Evolutionary conservation across 768 basidiomycete species (phyloP).

Genomic region (Pholiota microspora): DNA sequence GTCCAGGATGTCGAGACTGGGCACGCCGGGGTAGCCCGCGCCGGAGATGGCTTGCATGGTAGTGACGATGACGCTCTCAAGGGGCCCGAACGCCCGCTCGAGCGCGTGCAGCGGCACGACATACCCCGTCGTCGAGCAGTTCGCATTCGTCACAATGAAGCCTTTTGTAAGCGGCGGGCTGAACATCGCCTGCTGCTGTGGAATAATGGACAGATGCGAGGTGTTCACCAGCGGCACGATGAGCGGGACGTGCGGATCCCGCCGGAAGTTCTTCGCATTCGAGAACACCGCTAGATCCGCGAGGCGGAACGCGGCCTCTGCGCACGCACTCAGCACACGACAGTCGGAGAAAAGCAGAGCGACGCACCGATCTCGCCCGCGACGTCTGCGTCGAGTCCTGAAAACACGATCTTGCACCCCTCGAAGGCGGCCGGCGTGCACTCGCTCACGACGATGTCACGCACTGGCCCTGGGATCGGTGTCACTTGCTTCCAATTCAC

Average conservation of each 20-base stretch:
- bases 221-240: slow-evolving; percentile 96
- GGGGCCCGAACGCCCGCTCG: slow-evolving; percentile 89
- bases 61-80: slow-evolving; percentile 87
- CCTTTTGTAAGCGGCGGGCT: slow-evolving; percentile 72
- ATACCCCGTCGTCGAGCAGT: slow-evolving; percentile 93
- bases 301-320: slow-evolving; percentile 82
- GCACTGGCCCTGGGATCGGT: slow-evolving; percentile 66
- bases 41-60: slow-evolving; percentile 99
- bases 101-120: slow-evolving; percentile 91
- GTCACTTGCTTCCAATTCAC: slow-evolving; percentile 86
- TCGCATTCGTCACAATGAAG: slow-evolving; percentile 98
- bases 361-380: slow-evolving; percentile 89
- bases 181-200: slow-evolving; percentile 74
- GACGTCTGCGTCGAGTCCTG: slow-evolving; percentile 92
- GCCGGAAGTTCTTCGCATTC: slow-evolving; percentile 94
- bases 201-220: slow-evolving; percentile 77
- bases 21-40: slow-evolving; percentile 94
- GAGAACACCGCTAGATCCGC: slow-evolving; percentile 94
- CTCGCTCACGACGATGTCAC: slow-evolving; percentile 64
- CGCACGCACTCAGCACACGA: neutral
- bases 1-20: slow-evolving; percentile 89
- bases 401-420: slow-evolving; percentile 88
- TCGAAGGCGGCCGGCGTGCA: slow-evolving; percentile 77
- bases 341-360: neutral
- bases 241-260: slow-evolving; percentile 91